Percentiles rank a stretch among this genome's conserved stretches.
phyloP scores from a whole-genome alignment of 371 early-diverging fungal genomes.

The Polyrhizophydium stewartii region DNA sequence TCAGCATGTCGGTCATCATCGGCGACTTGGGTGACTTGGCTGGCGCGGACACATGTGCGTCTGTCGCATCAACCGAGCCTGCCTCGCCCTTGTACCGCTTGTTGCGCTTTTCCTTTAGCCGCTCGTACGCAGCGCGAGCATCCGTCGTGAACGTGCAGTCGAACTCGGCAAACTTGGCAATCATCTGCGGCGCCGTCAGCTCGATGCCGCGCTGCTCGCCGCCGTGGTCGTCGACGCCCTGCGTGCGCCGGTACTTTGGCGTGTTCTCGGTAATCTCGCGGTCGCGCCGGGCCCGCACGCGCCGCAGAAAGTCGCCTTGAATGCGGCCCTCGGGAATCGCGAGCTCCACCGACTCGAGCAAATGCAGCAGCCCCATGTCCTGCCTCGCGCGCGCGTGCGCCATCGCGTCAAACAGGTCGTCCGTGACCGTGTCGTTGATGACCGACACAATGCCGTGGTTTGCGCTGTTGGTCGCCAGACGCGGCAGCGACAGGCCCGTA shows the following conservation, averaged over 20 bases:
- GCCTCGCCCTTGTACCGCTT: neutral
- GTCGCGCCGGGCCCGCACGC: slow-evolving; percentile 4
- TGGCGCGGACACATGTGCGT: too few species aligned
- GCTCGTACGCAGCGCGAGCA: neutral
- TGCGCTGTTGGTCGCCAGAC: neutral
- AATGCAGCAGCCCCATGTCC: neutral
- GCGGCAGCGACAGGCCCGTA: neutral
- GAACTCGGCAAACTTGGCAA: neutral
- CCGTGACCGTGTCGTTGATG: slow-evolving; percentile 9
- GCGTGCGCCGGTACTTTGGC: too few species aligned
- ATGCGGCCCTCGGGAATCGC: slow-evolving; percentile 11
- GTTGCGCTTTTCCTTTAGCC: neutral
- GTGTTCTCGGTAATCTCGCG: too few species aligned
- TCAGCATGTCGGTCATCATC: too few species aligned
- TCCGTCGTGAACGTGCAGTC: neutral
- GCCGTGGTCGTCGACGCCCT: too few species aligned
- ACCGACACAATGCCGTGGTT: slow-evolving; percentile 15
- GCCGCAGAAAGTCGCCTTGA: slow-evolving; percentile 16
- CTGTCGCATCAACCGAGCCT: too few species aligned
- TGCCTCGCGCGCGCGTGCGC: neutral
- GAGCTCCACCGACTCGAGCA: neutral
- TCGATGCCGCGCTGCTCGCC: neutral
- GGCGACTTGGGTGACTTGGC: too few species aligned
- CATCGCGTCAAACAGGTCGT: neutral
- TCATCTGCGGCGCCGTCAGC: neutral